A percentile compares a stretch with the other conserved stretches of the same genome.
Conservation (phyloP, 129 eudicot genomes). For the Chrysanthemum makinoi region DNA sequence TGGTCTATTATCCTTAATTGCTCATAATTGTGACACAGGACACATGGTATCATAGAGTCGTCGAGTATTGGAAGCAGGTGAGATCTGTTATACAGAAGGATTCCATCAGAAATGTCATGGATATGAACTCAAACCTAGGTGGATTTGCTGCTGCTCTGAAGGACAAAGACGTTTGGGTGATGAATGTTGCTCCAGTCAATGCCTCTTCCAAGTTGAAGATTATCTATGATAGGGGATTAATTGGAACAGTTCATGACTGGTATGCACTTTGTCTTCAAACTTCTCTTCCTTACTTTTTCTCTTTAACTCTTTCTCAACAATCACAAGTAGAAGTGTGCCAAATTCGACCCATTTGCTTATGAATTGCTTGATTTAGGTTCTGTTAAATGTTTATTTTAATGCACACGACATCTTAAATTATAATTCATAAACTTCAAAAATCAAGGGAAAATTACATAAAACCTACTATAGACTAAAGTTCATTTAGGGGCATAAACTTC, state of each 20-base stretch:
- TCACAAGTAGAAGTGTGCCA: too few relatives aligned
- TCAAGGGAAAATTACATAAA: neutral
- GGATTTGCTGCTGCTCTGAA: constrained; percentile 84
- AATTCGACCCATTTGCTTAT: too few relatives aligned
- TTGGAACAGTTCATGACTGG: constrained; percentile 95
- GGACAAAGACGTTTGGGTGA: constrained; percentile 94
- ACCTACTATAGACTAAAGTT: too few relatives aligned
- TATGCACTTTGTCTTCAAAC: constrained; percentile 14
- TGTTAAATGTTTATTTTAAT: too few relatives aligned
- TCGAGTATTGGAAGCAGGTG: constrained; percentile 88
- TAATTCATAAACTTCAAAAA: neutral
- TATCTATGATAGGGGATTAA: constrained; percentile 79
- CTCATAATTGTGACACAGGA: constrained; percentile 42
- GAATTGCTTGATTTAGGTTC: too few relatives aligned
- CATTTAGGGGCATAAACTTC: too few relatives aligned
- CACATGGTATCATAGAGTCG: constrained; percentile 68
- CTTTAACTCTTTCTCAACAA: neutral
- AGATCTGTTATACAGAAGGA: constrained; percentile 55
- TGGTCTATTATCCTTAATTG: neutral
- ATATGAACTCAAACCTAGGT: constrained; percentile 94
- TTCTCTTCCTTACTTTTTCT: neutral
- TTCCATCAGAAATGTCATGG: constrained; percentile 90
- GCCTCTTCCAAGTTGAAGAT: constrained; percentile 63
- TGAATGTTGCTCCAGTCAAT: constrained; percentile 84
- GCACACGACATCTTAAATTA: too few relatives aligned